Evolutionary conservation across 208 protist genomes (phyloP), one percentile per base, ranked within the genome.

Genomic region (Wallacemonas sp.): DNA sequence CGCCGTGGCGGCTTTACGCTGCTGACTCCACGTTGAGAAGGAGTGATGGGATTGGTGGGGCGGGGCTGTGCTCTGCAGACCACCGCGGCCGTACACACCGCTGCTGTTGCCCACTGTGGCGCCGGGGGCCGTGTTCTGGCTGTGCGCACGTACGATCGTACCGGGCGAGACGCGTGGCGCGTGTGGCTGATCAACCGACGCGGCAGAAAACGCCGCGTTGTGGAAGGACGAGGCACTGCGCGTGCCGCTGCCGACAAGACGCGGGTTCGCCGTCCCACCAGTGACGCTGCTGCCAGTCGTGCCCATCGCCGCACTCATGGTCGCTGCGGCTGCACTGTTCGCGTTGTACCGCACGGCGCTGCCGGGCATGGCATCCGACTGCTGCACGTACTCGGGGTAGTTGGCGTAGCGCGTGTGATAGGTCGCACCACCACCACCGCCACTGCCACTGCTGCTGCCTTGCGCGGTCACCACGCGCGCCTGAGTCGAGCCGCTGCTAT

Each of bases 371-470:
- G 26, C 14, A 8, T 39, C 52, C 2, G 46, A 0, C 43, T 65
- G 61, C 61, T 65, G 61, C 4, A 38, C 61, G 39, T 55, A 49
- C 19, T 49, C 57, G 33, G 57, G 39, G 27, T 64, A 74, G 57
- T 76, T 74, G 58, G 21, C 66, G 68, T 72, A 74, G 2, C 65
- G 69, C 21, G 55, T 21, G 5, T 64, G 48, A 1, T 21, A 32
- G 36, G 33, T 24, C 52, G 32, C 30, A 21, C 11, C 29, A 19
- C 14, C 26, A 23, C 17, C 44, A 23, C 17, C 44, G 16, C 52
- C 52, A 33, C 52, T n/a, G n/a, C n/a, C 52, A 33, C 29, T 19
- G 30, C 29, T 58, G 14, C 16, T 38, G 36, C 16, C 12, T 41
- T 8, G 9, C 36, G 36, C 9, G 36, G 17, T 47, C 16, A 47